Evolutionary conservation across 495 filamentous ascomycete genomes (phyloP).

Genomic region (Penicillium cataractarum): DNA sequence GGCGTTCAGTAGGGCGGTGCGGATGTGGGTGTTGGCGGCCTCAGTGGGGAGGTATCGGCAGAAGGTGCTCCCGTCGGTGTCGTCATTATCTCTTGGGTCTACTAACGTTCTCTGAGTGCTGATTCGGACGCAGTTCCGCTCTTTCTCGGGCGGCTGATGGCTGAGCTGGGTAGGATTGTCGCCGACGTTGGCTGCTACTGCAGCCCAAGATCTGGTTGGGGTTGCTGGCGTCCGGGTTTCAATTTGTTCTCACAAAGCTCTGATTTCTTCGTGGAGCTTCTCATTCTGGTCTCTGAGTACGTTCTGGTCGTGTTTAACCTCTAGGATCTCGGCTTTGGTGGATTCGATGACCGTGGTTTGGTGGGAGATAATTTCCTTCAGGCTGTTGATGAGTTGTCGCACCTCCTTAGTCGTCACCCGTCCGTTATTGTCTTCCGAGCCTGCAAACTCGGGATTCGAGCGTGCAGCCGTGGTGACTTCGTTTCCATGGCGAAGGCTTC

Average conservation of each 20-base stretch:
- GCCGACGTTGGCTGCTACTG: not conserved
- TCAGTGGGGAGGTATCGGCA: constrained; percentile 22
- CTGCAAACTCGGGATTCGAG: not conserved
- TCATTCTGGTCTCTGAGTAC: constrained; percentile 8
- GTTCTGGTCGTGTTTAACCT: constrained; percentile 12
- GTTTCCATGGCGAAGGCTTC: not conserved
- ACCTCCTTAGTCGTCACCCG: not conserved
- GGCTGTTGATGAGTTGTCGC: not conserved
- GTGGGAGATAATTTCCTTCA: not conserved
- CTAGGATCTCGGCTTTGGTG: not conserved
- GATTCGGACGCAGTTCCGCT: constrained; percentile 2
- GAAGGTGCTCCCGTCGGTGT: constrained; percentile 18
- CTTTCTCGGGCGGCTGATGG: not conserved
- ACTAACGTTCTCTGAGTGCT: not conserved
- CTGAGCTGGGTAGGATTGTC: not conserved
- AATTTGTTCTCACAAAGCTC: constrained; percentile 2
- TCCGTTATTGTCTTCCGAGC: not conserved
- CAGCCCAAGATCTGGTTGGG: constrained; percentile 6
- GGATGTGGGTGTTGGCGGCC: constrained; percentile 19
- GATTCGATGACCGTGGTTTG: not conserved
- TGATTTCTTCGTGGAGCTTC: constrained; percentile 8
- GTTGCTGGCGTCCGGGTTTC: not conserved
- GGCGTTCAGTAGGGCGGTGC: constrained; percentile 17
- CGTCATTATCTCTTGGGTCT: not conserved
- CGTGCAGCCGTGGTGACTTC: not conserved